Base-by-base conservation (phyloP, 2,329 filamentous ascomycete genomes). In the Sclerotinia nivalis region DNA sequence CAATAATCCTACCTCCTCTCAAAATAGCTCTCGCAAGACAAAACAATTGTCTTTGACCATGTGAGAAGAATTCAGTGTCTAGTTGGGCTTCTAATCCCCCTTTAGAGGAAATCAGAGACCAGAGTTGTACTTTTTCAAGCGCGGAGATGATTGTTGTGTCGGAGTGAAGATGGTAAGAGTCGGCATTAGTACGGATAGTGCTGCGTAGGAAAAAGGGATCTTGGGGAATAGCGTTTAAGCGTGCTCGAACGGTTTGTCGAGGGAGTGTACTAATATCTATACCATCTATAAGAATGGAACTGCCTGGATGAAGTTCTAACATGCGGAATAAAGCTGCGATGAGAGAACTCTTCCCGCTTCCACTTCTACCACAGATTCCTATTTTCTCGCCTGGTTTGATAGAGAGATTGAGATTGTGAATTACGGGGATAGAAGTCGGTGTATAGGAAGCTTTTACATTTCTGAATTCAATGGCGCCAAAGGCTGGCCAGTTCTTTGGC, bases 1-100 rank as follows among this genome's bases (percentile, higher is more conserved):
- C 75, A 0, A 84, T 72, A 2, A 84, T 74, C 20, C 77, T 80
- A 0, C 79, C 78, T 45, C 43, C 28, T 6, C 78, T 75, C 22
- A 85, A 71, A 13, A 86, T 77, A 0, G 83, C 81, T 7, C 85
- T 78, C 0, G 83, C 84, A 15, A 87, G 77, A 40, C 80, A 81
- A 68, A 86, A 82, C 0, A 86, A 75, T 74, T 87, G 85, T 58
- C 78, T 77, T 72, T 87, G 82, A 1, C 85, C 84, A 56, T 83
- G 81, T 0, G 82, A 84, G 80, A 98, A 94, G 0, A 93, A 96
- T 9, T 85, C 81, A 1, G 82, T 79, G n/a, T 81, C 80, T 72
- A 89, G 82, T 2, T 71, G 58, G 2, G 71, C 69, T 20, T 75
- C 72, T 4, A 77, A 66, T 2, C 74, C 74, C 22, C 75, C 75